These are phyloP conservation scores for Erodium chrysanthum DNA, from an alignment of 441 rosid genomes.

Conservation along the genomic window DNA sequence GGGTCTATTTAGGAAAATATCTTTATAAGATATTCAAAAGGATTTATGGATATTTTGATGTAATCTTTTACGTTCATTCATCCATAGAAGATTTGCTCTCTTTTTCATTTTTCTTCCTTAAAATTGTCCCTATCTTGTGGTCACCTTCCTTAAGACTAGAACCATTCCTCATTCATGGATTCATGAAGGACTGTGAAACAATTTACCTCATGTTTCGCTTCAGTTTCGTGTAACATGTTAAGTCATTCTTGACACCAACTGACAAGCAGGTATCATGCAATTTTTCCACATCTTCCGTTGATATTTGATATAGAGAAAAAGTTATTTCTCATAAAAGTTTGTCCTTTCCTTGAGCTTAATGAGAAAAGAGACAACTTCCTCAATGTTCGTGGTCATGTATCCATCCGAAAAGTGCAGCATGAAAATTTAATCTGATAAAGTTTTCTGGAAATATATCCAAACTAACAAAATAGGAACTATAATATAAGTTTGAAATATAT, in stretches of 20 bases:
- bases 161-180: background rate
- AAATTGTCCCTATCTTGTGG: background rate
- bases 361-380: background rate
- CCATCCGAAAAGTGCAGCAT: background rate
- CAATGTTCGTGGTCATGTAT: background rate
- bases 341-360: background rate
- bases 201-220: background rate
- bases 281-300: background rate
- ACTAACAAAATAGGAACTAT: background rate
- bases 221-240: background rate
- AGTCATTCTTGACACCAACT: background rate
- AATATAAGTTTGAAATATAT: too few relatives aligned
- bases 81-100: background rate
- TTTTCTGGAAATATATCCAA: background rate
- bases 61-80: background rate
- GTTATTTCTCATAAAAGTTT: background rate
- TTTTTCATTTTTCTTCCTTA: background rate
- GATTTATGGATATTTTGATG: background rate
- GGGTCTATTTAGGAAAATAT: slow-evolving; percentile 5
- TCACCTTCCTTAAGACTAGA: background rate
- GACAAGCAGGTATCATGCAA: background rate
- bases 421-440: background rate
- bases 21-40: background rate
- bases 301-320: slow-evolving; percentile 6
- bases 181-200: background rate